Conservation (phyloP, 2,329 filamentous ascomycete species). For the Ceratocystis diversiconidia region DNA sequence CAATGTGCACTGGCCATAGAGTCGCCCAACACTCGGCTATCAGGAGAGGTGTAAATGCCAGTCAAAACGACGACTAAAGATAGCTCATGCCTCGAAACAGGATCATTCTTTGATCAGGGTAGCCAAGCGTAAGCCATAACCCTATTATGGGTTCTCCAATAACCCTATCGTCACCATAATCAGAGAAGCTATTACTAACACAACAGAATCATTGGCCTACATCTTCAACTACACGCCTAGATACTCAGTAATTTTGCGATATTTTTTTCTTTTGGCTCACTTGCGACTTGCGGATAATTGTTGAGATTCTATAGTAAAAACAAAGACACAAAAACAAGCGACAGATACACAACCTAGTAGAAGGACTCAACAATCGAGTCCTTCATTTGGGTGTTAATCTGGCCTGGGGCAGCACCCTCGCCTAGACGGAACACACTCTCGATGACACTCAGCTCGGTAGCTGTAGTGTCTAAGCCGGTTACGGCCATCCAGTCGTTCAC, state of each 20-base stretch:
- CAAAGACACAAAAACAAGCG: neutral
- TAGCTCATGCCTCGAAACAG: too few relatives aligned
- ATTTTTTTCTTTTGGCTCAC: conserved; percentile 7
- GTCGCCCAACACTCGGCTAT: too few relatives aligned
- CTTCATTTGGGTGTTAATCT: conserved; percentile 75
- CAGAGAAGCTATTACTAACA: too few relatives aligned
- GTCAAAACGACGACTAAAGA: too few relatives aligned
- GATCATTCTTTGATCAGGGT: too few relatives aligned
- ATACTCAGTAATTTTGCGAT: neutral
- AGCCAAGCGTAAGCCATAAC: too few relatives aligned
- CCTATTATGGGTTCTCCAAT: too few relatives aligned
- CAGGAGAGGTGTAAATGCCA: too few relatives aligned
- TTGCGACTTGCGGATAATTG: neutral
- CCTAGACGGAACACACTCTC: conserved; percentile 92
- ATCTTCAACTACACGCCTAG: too few relatives aligned
- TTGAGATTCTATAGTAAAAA: neutral
- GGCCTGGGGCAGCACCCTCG: conserved; percentile 65
- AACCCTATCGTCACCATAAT: too few relatives aligned
- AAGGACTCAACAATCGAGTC: conserved; percentile 98
- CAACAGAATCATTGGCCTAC: too few relatives aligned
- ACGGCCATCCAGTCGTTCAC: conserved; percentile 94
- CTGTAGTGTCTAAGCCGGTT: conserved; percentile 81
- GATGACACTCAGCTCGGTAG: conserved; percentile 88
- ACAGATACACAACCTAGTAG: conserved; percentile 46
- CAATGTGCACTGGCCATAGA: neutral